Evolutionary conservation across 768 basidiomycete genomes (phyloP), one percentile per base, ranked within the genome.

Genomic region (Rossbeevera mucosa): DNA sequence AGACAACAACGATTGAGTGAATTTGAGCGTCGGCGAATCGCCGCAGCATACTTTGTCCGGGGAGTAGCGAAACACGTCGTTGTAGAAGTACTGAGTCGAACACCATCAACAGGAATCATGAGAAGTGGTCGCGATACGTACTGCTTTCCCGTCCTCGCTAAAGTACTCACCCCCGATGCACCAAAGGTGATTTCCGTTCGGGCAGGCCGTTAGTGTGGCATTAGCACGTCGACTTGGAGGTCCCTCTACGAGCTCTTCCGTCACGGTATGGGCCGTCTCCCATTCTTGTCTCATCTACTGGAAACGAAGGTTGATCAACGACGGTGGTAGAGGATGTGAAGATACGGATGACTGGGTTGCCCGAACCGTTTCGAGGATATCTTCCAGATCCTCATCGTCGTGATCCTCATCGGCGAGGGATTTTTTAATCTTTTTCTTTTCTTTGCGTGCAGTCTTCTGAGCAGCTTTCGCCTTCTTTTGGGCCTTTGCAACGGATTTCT

Each of bases 151-250:
- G 54, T 94, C 94, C 43, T 94, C 90, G 53, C 82, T 83, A 64
- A 93, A 94, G 66, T 84, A 91, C 64, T 93, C 91, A 6, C 91
- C 90, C 0, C 90, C 90, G 29, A 91, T 85, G 54, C 77, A 86
- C 88, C 87, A 94, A 0, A 94, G 72, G 65, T 91, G 79, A 55
- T 85, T 87, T 41, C 88, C 88, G 50, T 76, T 82, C 1, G 91
- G 92, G 68, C 87, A 92, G 0, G 89, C 72, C 0, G 86, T 88
- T 14, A 94, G 68, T 0, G 89, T 88, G 1, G 91, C 91, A 56
- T 90, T 93, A 0, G 91, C 91, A 38, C 93, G 78, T 45, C 88
- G 74, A 45, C 83, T 85, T 0, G 92, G 92, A 13, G 92, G 90
- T 0, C 88, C 88, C 61, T 86, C 81, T 0, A 86, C 87, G 2